A percentile compares a stretch with the other conserved stretches of the same genome.
phyloP scores from a whole-genome alignment of 2,329 filamentous ascomycete genomes.

The Metarhizium sp. region DNA sequence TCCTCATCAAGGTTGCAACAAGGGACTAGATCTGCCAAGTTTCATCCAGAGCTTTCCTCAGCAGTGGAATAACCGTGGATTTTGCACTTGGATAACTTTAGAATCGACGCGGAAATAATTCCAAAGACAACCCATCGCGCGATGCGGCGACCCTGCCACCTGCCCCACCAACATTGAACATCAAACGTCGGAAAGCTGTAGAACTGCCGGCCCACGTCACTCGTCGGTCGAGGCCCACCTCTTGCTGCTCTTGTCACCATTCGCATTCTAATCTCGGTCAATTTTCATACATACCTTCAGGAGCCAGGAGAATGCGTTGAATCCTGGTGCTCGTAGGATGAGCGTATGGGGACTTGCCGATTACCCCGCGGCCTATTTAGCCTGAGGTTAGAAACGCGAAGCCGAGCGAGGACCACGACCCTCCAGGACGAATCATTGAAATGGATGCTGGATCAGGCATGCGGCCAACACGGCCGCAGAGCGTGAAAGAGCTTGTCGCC shows the following conservation, averaged over 20 bases:
- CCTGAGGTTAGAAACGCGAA: not conserved
- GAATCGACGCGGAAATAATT: not conserved
- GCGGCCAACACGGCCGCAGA: constrained; percentile 46
- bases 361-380: not conserved
- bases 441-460: constrained; percentile 21
- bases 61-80: not conserved
- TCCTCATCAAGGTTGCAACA: not conserved
- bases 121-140: not conserved
- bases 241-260: not conserved
- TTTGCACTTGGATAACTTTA: not conserved
- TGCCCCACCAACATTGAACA: not conserved
- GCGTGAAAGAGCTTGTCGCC: constrained; percentile 65
- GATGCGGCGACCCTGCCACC: constrained; percentile 1
- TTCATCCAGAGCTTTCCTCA: not conserved
- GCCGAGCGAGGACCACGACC: not conserved
- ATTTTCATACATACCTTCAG: not conserved
- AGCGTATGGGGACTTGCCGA: not conserved
- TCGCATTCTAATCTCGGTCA: not conserved
- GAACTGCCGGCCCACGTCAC: constrained; percentile 1
- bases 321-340: not conserved
- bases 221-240: not conserved
- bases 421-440: not conserved
- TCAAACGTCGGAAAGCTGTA: not conserved
- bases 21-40: not conserved
- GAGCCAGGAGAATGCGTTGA: not conserved